phyloP scores from a whole-genome alignment of 2,329 filamentous ascomycete genomes.

The Elsinoe batatas region DNA sequence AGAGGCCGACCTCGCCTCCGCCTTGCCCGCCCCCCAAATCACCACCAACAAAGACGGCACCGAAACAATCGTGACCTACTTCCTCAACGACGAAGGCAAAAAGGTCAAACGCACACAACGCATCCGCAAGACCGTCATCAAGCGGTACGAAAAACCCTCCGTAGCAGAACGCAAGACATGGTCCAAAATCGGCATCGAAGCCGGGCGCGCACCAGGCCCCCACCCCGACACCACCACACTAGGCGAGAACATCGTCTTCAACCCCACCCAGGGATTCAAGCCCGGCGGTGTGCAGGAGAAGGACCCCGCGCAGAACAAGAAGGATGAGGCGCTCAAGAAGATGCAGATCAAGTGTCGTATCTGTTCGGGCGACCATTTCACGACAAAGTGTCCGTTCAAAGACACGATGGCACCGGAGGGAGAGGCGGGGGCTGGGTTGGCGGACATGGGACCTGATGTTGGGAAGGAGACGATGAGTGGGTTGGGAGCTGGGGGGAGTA shows the following conservation, averaged over 20 bases:
- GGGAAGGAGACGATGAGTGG: slow-evolving; percentile 33
- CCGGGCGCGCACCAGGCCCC: slow-evolving; percentile 73
- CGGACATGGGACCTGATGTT: slow-evolving; percentile 39
- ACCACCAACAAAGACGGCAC: slow-evolving; percentile 97
- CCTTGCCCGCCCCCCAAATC: slow-evolving; percentile 76
- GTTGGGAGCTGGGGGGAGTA: slow-evolving; percentile 54
- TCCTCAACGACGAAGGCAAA: slow-evolving; percentile 83
- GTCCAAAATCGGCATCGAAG: slow-evolving; percentile 85
- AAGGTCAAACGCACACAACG: slow-evolving; percentile 96
- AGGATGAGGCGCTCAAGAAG: slow-evolving; percentile 71
- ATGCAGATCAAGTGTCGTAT: slow-evolving; percentile 99
- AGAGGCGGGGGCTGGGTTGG: slow-evolving; percentile 34
- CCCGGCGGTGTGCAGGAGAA: slow-evolving; percentile 66
- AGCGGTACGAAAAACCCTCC: slow-evolving; percentile 89
- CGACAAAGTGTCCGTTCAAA: slow-evolving; percentile 97
- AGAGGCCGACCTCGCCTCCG: slow-evolving; percentile 68
- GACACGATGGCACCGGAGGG: slow-evolving; percentile 90
- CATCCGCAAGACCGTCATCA: slow-evolving; percentile 83
- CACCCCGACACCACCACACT: slow-evolving; percentile 83
- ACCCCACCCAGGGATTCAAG: slow-evolving; percentile 88
- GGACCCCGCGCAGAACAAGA: slow-evolving; percentile 60
- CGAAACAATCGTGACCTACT: slow-evolving; percentile 86
- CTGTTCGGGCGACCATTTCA: slow-evolving; percentile 98
- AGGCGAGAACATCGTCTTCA: slow-evolving; percentile 97
- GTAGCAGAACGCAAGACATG: slow-evolving; percentile 91